Percentiles rank a stretch among this genome's conserved stretches.
These are phyloP conservation scores for Amanita brunnescens DNA, from an alignment of 768 basidiomycete genomes.

Conservation along the genomic window DNA sequence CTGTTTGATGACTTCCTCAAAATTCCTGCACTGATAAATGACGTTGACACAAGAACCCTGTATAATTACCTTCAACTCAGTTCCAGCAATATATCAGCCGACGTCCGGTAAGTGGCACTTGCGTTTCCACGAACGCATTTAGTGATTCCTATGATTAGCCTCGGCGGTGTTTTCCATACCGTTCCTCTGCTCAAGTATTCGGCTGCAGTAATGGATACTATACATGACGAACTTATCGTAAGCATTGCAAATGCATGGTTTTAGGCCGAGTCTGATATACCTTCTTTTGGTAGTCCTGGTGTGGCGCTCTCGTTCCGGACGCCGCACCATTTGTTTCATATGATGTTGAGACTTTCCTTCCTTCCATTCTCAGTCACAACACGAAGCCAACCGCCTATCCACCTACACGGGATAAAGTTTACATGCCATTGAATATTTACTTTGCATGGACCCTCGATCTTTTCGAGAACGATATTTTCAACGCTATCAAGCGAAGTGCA, in stretches of 20 bases:
- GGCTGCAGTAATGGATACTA: slow-evolving; percentile 20
- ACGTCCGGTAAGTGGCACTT: slow-evolving; percentile 5
- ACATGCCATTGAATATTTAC: slow-evolving; percentile 21
- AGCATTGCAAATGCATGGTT: slow-evolving; percentile 14
- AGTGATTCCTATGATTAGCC: slow-evolving; percentile 3
- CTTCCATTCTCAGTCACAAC: slow-evolving; percentile 29
- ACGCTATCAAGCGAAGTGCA: slow-evolving; percentile 26
- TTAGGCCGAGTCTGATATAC: not conserved
- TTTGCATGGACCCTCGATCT: slow-evolving; percentile 14
- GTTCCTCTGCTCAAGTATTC: slow-evolving; percentile 27
- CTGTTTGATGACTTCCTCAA: slow-evolving; percentile 39
- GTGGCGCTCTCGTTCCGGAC: not conserved
- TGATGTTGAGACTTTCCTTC: slow-evolving; percentile 36
- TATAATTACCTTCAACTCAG: slow-evolving; percentile 23
- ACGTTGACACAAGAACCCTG: slow-evolving; percentile 27
- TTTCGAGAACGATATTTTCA: slow-evolving; percentile 20
- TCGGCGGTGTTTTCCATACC: slow-evolving; percentile 24
- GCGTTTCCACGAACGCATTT: slow-evolving; percentile 6
- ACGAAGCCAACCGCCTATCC: slow-evolving; percentile 36
- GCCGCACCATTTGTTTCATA: slow-evolving; percentile 21
- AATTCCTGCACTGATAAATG: slow-evolving; percentile 24
- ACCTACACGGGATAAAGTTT: slow-evolving; percentile 17
- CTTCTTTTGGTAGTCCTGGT: not conserved
- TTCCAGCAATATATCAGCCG: slow-evolving; percentile 20
- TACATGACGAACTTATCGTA: slow-evolving; percentile 31